Evolutionary conservation across 352 stramenopile species (phyloP), one percentile per base, ranked within the genome.

Genomic region (Peronosclerospora sorghi): DNA sequence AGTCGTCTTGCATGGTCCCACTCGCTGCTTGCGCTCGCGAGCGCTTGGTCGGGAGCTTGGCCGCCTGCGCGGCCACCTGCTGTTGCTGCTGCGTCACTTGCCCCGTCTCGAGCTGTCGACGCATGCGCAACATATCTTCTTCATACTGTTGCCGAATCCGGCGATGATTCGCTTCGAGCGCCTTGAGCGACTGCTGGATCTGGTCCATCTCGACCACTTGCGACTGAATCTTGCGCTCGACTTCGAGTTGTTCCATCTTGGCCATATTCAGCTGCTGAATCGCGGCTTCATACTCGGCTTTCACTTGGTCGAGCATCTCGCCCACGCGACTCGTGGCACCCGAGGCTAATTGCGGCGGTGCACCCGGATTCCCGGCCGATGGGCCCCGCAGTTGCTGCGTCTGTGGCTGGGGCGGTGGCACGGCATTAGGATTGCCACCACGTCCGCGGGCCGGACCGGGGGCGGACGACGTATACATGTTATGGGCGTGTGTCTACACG

Each of bases 181-280:
- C 76, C 65, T 89, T 88, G 23, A 91, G 68, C 30, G 76, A 84
- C 57, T 89, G 76, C 54, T 91, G 79, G 52, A 91, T 87, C 61
- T 89, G 76, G 61, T 91, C 79, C 79, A 91, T 88, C 46, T 91
- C 79, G 14, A 84, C 68, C 34, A 89, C 75, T 48, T 91, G 79
- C 27, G 75, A 81, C 51, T 86, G 75, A 41, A 91, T 80, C 68
- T 91, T 91, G 55, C 79, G 79, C 54, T 91, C 76, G 52, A 89
- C 67, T 45, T 88, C 79, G n/a, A 88, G 68, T 52, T 89, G 76
- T 45, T 89, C 79, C 66, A 91, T 87, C 66, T 88, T 91, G 56
- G 67, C 65, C 46, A 89, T 87, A 57, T 89, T 88, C 1, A 91
- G 66, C 49, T 91, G 79, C 56, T 91, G 79, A 34, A 91, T 73